Percentiles rank a stretch among this genome's conserved stretches.
Evolutionary conservation across 2,329 filamentous ascomycete species (phyloP).

Genomic region (Whalleya microplaca): DNA sequence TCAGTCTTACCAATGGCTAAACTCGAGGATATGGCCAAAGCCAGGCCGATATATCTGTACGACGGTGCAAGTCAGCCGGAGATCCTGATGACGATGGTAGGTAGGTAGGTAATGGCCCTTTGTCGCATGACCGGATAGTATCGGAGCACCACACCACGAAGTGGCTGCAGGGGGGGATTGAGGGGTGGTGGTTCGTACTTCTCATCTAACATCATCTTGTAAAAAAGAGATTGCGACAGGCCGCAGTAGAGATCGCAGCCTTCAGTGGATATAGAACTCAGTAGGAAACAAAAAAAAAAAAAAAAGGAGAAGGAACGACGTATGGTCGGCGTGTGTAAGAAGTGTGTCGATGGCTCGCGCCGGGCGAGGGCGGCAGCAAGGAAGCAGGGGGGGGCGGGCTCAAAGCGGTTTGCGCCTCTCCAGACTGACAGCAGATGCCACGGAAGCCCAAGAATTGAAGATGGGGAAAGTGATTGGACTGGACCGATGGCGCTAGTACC

Average conservation of each 20-base stretch:
- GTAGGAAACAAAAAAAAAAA: neutral
- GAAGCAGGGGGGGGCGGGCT: slow-evolving; percentile 22
- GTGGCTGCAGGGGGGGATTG: slow-evolving; percentile 1
- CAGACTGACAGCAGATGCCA: slow-evolving; percentile 29
- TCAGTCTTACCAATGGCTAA: slow-evolving; percentile 70
- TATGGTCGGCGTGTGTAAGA: slow-evolving; percentile 6
- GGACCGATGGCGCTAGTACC: slow-evolving; percentile 24
- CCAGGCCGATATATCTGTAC: slow-evolving; percentile 74
- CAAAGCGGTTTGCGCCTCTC: slow-evolving; percentile 26
- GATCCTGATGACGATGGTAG: slow-evolving; percentile 15
- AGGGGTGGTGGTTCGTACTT: slow-evolving; percentile 43
- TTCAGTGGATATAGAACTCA: neutral
- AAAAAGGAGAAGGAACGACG: slow-evolving; percentile 8
- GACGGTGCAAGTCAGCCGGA: slow-evolving; percentile 37
- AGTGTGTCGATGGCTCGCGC: slow-evolving; percentile 33
- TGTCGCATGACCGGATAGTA: slow-evolving; percentile 2
- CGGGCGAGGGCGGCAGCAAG: slow-evolving; percentile 32
- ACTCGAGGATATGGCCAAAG: slow-evolving; percentile 74
- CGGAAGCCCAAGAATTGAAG: slow-evolving; percentile 16
- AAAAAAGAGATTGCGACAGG: slow-evolving; percentile 23
- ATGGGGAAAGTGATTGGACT: slow-evolving; percentile 23
- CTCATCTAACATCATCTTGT: slow-evolving; percentile 49
- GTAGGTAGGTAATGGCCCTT: no score
- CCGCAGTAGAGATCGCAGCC: slow-evolving; percentile 18
- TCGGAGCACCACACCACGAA: no score